Base-by-base conservation (phyloP, 1,284 basidiomycete genomes). In the Trametes polyzona region DNA sequence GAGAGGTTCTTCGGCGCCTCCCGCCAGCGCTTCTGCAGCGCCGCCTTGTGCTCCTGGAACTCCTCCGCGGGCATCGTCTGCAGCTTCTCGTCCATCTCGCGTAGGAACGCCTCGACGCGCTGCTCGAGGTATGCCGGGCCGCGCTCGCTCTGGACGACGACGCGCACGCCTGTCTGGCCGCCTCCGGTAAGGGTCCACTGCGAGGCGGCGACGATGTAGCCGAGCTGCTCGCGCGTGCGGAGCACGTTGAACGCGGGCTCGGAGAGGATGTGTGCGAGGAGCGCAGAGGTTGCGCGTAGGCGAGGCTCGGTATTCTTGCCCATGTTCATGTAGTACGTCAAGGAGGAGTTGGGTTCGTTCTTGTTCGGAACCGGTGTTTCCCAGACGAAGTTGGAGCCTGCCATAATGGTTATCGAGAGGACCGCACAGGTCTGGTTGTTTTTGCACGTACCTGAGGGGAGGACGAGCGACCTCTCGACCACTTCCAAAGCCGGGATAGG, bases 201-300 rank as follows among this genome's bases (percentile, higher is more conserved):
- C 0, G 81, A 78, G 53, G 84, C 84, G 3, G 78, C 82, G 37
- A 95, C 93, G 47, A 96, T 82, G 71, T 99, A 99, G 11, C 97
- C 97, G 0, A 99, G 82, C 73, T 99, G 97, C 72, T 99, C 95
- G 72, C 95, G 89, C 2, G 96, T 98, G n/a, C 97, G 88, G 37
- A 99, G 82, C 33, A 90, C 79, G 69, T 97, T 90, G 75, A 99
- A 99, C n/a, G 90, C 84, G 0, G 96, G 96, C 68, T 99, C 97
- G 10, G 82, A 78, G 32, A 94, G 78, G 58, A 97, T 90, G 67
- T 95, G 94, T 0, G 82, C 81, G 32, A 92, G 78, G 30, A 93
- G 78, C 7, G 82, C 74, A 43, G 84, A 78, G 1, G 78, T 77
- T 26, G 89, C 85, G 19, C 88, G 83, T 12, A 79, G 73, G n/a